phyloP scores from a whole-genome alignment of 768 basidiomycete genomes.

The Boletus rubropictus region DNA sequence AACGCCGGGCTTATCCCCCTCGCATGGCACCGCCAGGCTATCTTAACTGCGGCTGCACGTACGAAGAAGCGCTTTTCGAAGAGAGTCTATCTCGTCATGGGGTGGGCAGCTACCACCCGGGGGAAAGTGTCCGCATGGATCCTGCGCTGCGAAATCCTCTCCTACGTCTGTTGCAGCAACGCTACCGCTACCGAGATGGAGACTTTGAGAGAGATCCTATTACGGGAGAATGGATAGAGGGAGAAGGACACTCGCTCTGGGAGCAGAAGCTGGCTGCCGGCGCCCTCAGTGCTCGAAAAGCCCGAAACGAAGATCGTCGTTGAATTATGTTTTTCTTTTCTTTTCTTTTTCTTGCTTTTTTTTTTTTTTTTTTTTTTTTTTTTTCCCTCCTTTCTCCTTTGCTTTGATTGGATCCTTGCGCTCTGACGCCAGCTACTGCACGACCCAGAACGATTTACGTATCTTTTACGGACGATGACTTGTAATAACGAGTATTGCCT shows the following conservation, averaged over 20 bases:
- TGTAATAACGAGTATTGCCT: slow-evolving; percentile 16
- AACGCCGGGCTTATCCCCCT: slow-evolving; percentile 71
- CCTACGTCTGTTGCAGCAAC: slow-evolving; percentile 59
- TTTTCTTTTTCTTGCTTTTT: background rate
- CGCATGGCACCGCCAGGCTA: slow-evolving; percentile 72
- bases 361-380: background rate
- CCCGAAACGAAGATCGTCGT: slow-evolving; percentile 36
- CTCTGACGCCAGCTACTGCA: slow-evolving; percentile 11
- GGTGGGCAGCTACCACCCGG: slow-evolving; percentile 79
- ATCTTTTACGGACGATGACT: slow-evolving; percentile 18
- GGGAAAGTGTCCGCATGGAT: slow-evolving; percentile 85
- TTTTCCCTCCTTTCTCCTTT: background rate
- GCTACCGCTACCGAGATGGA: slow-evolving; percentile 78
- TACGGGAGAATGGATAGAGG: slow-evolving; percentile 62
- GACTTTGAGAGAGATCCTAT: slow-evolving; percentile 72
- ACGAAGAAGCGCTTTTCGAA: slow-evolving; percentile 81
- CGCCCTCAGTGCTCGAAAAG: slow-evolving; percentile 32
- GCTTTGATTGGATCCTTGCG: slow-evolving; percentile 1
- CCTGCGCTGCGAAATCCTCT: slow-evolving; percentile 79
- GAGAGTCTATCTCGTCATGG: slow-evolving; percentile 74
- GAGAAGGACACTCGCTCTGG: slow-evolving; percentile 60
- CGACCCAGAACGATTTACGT: slow-evolving; percentile 22
- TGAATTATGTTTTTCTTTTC: slow-evolving; percentile 12
- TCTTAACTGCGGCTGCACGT: slow-evolving; percentile 84
- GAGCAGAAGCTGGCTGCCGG: slow-evolving; percentile 48